phyloP scores from a whole-genome alignment of 2,329 filamentous ascomycete species.

The Phialemoniopsis sp. region DNA sequence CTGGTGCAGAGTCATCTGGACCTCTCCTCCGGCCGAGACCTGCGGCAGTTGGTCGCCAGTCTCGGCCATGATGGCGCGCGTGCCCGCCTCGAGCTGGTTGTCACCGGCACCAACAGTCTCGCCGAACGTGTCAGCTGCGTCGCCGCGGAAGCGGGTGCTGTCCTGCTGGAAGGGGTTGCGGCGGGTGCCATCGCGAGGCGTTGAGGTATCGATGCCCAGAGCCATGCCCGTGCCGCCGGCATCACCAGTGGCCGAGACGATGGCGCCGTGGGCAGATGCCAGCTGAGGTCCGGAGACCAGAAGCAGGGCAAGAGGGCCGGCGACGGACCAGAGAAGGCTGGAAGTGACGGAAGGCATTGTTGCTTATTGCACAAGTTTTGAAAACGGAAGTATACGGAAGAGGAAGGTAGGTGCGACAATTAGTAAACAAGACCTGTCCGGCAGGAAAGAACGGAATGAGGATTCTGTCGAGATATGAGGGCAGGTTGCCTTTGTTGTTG shows the following conservation, averaged over 20 bases:
- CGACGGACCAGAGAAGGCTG: constrained; percentile 13
- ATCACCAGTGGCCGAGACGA: constrained; percentile 54
- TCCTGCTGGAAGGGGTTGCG: constrained; percentile 62
- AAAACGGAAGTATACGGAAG: too few species aligned
- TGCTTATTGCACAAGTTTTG: too few species aligned
- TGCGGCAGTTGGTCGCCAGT: constrained; percentile 56
- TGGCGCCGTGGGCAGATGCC: constrained; percentile 57
- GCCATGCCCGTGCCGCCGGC: constrained; percentile 51
- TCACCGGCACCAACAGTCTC: constrained; percentile 53
- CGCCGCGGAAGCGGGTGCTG: constrained; percentile 56
- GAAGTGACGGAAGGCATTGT: background rate
- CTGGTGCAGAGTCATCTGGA: constrained; percentile 63
- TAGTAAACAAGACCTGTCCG: too few species aligned
- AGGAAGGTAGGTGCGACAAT: too few species aligned
- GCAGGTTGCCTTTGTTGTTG: too few species aligned
- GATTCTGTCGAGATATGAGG: too few species aligned
- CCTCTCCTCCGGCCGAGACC: constrained; percentile 48
- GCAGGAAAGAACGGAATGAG: too few species aligned
- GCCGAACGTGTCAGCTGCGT: constrained; percentile 46
- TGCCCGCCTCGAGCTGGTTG: constrained; percentile 55
- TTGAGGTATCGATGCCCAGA: constrained; percentile 45
- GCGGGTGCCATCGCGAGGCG: constrained; percentile 57
- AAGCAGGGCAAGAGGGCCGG: constrained; percentile 45
- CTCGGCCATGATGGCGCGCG: constrained; percentile 50
- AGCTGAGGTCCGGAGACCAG: constrained; percentile 46